Percentiles rank a stretch among this genome's conserved stretches.
phyloP scores from a whole-genome alignment of 305 asterid genomes.

The Nicotiana rustica region DNA sequence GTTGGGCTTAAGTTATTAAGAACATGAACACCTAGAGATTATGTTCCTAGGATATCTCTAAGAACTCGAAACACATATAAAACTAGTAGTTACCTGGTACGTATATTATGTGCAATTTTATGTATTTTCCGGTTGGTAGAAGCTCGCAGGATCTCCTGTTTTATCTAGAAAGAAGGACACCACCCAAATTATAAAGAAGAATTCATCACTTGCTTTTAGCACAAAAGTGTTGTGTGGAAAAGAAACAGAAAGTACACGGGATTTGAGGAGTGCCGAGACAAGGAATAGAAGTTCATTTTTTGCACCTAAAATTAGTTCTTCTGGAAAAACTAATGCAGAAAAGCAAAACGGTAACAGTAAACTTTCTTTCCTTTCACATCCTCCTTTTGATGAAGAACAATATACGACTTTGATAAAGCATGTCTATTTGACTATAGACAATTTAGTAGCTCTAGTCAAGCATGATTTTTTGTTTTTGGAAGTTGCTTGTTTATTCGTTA shows the following conservation, averaged over 20 bases:
- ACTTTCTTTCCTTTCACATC: not conserved
- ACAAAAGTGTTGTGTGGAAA: not conserved
- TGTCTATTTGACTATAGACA: not conserved
- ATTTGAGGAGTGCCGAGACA: not conserved
- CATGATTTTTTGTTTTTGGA: not conserved
- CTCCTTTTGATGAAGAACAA: not conserved
- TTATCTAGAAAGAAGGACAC: constrained; percentile 19
- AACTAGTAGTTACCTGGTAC: no score
- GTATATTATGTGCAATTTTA: no score
- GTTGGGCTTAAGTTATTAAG: no score
- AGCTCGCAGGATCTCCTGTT: not conserved
- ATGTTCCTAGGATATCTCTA: no score
- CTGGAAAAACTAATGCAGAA: constrained; percentile 12
- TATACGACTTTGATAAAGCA: constrained; percentile 6
- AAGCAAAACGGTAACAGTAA: constrained; percentile 24
- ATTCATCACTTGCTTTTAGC: not conserved
- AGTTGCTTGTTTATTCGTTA: not conserved
- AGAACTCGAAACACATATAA: no score
- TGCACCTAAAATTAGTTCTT: constrained; percentile 23
- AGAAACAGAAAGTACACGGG: not conserved
- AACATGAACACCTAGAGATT: no score
- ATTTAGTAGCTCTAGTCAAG: not conserved
- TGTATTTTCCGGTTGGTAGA: no score
- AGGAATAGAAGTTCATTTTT: constrained; percentile 2
- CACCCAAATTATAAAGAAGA: not conserved